Evolutionary conservation across 1,284 basidiomycete genomes (phyloP).

Genomic region (Phenoliferia sp.): DNA sequence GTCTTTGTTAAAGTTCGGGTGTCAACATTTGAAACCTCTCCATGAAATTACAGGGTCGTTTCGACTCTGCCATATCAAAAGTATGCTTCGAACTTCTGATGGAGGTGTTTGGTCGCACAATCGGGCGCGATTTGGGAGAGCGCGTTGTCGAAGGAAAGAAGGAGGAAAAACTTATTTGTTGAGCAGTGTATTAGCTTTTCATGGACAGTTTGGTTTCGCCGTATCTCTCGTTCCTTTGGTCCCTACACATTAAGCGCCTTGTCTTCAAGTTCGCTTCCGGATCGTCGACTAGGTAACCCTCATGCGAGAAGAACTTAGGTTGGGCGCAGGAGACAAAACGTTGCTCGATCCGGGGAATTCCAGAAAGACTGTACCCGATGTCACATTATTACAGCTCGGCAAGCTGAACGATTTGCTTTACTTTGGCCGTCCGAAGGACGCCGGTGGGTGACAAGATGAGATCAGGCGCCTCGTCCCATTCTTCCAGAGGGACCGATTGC

Average conservation of each 20-base stretch:
- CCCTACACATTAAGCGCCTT: no score
- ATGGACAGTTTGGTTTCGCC: no score
- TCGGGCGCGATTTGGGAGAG: conserved; percentile 70
- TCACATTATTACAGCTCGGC: no score
- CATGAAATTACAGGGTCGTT: conserved; percentile 54
- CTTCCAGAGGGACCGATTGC: conserved; percentile 38
- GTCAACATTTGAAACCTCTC: background rate
- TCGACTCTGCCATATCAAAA: conserved; percentile 82
- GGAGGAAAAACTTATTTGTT: conserved; percentile 29
- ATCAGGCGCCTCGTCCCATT: conserved; percentile 39
- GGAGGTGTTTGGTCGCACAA: conserved; percentile 84
- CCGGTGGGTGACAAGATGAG: conserved; percentile 36
- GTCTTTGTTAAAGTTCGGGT: background rate
- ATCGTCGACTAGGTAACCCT: no score
- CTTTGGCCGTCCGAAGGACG: background rate
- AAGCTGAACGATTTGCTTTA: no score
- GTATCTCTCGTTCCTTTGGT: no score
- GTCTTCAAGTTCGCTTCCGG: no score
- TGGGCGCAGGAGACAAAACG: no score
- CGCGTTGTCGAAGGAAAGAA: conserved; percentile 10
- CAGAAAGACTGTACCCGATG: no score
- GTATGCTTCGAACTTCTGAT: conserved; percentile 75
- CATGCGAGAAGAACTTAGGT: no score
- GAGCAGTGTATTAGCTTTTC: no score
- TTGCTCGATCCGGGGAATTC: no score